Evolutionary conservation across 108 stramenopile genomes (phyloP), one percentile per base, ranked within the genome.

Genomic region (Pseudonitzschia multiseries): DNA sequence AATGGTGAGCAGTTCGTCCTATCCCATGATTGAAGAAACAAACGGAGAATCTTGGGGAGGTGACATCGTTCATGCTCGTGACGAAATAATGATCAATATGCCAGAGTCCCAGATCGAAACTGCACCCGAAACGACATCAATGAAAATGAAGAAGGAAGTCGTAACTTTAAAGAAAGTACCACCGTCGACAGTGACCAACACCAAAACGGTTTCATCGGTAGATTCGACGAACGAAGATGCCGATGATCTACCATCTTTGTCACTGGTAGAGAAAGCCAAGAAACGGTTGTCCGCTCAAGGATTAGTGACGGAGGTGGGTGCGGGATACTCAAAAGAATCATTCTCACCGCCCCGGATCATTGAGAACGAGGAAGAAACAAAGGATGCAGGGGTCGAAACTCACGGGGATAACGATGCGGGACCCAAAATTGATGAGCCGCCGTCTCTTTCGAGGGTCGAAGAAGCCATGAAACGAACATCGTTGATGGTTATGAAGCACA

Each of bases 391-490:
- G 6, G 36, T 6, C 2, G 6, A 36, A 6, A 36, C 36, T 36
- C 36, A 36, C 36, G 46, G 13, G 1, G 46, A 18, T 14, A 18
- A 3, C 46, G 46, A 48, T 48, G 4, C 46, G 17, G 46, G 12
- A 8, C 13, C 4, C 46, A 5, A 33, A 12, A 21, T 40, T 9
- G 61, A 62, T 9, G 61, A 62, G 18, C 61, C 61, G n/a, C 61
- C 61, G 0, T 62, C 61, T 13, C 32, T 62, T n/a, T 62, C 61
- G 12, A 32, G 61, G 61, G 36, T 62, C 36, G 33, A 62, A 33
- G 32, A 62, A 40, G 61, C 61, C 2, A 62, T 40, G 61, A 31
- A 62, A 40, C 61, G 61, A 40, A 56, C 54, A 12, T 62, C 61
- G 0, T 17, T 62, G 61, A 62, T 40, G 0, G 36, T 33, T 21